Evolutionary conservation across 805 yeast species (phyloP).

Genomic region (Pichia paraexigua): DNA sequence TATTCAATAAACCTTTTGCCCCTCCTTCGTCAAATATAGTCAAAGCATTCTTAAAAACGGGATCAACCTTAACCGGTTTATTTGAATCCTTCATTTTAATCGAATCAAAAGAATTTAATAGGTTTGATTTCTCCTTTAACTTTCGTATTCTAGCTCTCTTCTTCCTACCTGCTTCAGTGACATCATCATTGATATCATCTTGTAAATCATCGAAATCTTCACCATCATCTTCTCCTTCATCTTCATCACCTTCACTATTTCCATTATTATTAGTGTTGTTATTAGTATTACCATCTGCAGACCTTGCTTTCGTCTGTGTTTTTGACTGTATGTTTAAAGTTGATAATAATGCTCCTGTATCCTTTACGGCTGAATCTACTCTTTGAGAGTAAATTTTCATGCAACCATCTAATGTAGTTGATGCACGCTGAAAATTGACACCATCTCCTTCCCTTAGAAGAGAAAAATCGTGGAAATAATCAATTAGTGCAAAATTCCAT

Average conservation of each 20-base stretch:
- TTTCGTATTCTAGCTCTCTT: neutral
- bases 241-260: constrained; percentile 12
- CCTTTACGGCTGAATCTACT: constrained; percentile 86
- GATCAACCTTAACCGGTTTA: constrained; percentile 44
- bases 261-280: constrained; percentile 12
- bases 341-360: constrained; percentile 68
- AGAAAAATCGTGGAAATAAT: constrained; percentile 79
- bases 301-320: constrained; percentile 10
- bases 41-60: constrained; percentile 48
- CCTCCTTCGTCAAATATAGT: constrained; percentile 61
- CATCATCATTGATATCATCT: neutral
- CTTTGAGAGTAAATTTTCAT: constrained; percentile 87
- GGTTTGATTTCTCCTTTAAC: constrained; percentile 11
- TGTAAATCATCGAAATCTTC: constrained; percentile 16
- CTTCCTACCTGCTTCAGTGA: neutral
- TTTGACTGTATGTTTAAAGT: constrained; percentile 30
- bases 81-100: constrained; percentile 28
- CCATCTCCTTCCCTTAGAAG: constrained; percentile 67
- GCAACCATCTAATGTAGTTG: constrained; percentile 90
- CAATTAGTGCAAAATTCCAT: constrained; percentile 88
- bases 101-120: neutral
- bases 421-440: constrained; percentile 84
- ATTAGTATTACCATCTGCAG: constrained; percentile 19
- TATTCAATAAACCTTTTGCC: constrained; percentile 43
- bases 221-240: constrained; percentile 15